Base-by-base conservation (phyloP, 2,329 filamentous ascomycete species). In the Onygena corvina region DNA sequence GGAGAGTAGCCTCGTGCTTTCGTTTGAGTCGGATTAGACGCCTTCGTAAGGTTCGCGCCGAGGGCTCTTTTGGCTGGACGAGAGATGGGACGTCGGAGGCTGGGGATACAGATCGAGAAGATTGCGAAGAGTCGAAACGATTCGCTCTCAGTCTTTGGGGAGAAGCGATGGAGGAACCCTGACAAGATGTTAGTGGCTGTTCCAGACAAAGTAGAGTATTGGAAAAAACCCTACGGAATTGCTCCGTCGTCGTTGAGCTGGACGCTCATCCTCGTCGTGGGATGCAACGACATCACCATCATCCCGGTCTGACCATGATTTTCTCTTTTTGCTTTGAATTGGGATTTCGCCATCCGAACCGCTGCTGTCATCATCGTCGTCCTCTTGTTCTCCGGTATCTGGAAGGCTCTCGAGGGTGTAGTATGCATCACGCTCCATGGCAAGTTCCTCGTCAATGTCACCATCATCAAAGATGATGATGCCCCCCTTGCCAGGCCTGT, bases 381-480 rank as follows among this genome's bases (percentile, higher is more conserved):
- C 74, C 21, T 83, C 80, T 23, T 82, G 77, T 27, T 92, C 86
- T 33, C 86, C 86, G 44, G 94, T 70, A 42, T 93, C 86, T 1
- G 89, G 90, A 88, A 98, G 96, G 54, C 88, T 83, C 40, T 86
- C 73, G 47, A 96, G 70, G n/a, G 83, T 83, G 55, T 85, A 77
- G 61, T 93, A 96, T 33, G 92, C 89, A 52, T 86, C 81, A 57
- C 80, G 77, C 66, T 96, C 88, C 1, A 71, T 70, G 9, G 66
- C 67, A 29, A 98, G 70, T 29, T 89, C 85, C 57, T 90, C 84
- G 57, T 90, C 84, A 46, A 98, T 89, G 64, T 98, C 92, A 1
- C 90, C 92, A 61, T 96, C 92, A 61, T 96, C 92, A 64, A 92
- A 94, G 1, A 95, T 88, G 53, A 98, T 79, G 35, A 98, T 84